These are phyloP conservation scores for Peniophora sp. DNA, from an alignment of 1,284 basidiomycete species.

Conservation along the genomic window DNA sequence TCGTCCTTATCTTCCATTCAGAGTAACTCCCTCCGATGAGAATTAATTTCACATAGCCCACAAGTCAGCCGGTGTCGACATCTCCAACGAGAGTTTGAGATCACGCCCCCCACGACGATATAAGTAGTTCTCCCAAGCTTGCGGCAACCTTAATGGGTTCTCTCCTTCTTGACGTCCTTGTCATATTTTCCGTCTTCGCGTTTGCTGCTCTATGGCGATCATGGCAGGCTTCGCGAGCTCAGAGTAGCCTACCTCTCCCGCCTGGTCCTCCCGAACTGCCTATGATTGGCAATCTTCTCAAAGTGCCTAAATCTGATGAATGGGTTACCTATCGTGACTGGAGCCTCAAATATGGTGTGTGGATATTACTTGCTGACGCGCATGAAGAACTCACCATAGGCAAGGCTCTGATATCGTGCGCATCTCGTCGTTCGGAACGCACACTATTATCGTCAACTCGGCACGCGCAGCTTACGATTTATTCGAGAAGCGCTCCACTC, in stretches of 20 bases:
- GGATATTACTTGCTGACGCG: neutral
- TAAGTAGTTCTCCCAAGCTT: too few relatives aligned
- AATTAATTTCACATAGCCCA: too few relatives aligned
- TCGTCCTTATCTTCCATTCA: too few relatives aligned
- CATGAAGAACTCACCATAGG: too few relatives aligned
- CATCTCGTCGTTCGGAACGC: neutral
- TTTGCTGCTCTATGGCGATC: too few relatives aligned
- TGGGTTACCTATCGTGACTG: slow-evolving; percentile 26
- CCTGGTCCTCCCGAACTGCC: slow-evolving; percentile 21
- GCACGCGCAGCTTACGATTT: neutral
- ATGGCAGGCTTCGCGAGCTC: neutral
- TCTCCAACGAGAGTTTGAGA: too few relatives aligned
- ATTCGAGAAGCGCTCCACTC: neutral
- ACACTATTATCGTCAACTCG: neutral
- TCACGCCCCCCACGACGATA: too few relatives aligned
- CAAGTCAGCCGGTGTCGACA: too few relatives aligned
- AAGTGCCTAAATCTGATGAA: slow-evolving; percentile 20
- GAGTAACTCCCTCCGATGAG: too few relatives aligned
- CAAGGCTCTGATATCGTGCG: neutral
- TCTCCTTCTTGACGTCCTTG: too few relatives aligned
- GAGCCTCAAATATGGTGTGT: slow-evolving; percentile 21
- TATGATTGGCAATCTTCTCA: slow-evolving; percentile 21
- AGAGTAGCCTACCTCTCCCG: slow-evolving; percentile 1
- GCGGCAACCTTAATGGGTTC: too few relatives aligned
- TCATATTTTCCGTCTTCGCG: too few relatives aligned